Percentiles rank a stretch among this genome's conserved stretches.
Evolutionary conservation across 2,329 filamentous ascomycete species (phyloP).

Genomic region (Aspergillus brasiliensis): DNA sequence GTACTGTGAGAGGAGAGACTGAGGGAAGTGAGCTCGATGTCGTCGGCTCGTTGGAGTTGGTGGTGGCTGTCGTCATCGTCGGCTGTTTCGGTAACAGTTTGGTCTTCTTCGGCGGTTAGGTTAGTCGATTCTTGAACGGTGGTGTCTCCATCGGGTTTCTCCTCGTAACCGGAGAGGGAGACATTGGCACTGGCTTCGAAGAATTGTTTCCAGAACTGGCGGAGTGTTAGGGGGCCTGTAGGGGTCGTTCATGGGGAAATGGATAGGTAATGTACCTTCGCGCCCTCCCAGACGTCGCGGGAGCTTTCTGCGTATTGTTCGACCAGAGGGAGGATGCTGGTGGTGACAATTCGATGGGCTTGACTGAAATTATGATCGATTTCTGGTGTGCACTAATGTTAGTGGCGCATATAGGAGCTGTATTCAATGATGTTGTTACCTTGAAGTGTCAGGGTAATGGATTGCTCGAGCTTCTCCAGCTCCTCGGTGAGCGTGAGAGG

Average conservation of each 20-base stretch:
- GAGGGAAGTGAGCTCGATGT: conserved; percentile 49
- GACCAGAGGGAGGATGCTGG: conserved; percentile 87
- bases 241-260: background rate
- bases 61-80: conserved; percentile 40
- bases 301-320: conserved; percentile 96
- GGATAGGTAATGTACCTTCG: conserved; percentile 64
- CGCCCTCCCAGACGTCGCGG: conserved; percentile 91
- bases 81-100: conserved; percentile 40
- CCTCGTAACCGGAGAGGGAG: conserved; percentile 91
- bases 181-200: conserved; percentile 98
- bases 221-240: background rate
- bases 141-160: conserved; percentile 65
- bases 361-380: conserved; percentile 99
- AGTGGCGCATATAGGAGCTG: conserved; percentile 12
- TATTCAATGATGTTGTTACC: conserved; percentile 51
- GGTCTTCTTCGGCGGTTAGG: conserved; percentile 56
- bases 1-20: conserved; percentile 52
- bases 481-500: conserved; percentile 86
- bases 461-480: conserved; percentile 92
- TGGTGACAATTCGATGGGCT: conserved; percentile 92
- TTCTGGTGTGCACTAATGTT: conserved; percentile 57
- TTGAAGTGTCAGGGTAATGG: conserved; percentile 93
- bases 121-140: conserved; percentile 53
- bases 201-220: conserved; percentile 98
- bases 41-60: conserved; percentile 39